Percentiles rank a stretch among this genome's conserved stretches.
Conservation (phyloP, 176 grass and related monocot genomes). For the Hyparrhenia diplandra region DNA sequence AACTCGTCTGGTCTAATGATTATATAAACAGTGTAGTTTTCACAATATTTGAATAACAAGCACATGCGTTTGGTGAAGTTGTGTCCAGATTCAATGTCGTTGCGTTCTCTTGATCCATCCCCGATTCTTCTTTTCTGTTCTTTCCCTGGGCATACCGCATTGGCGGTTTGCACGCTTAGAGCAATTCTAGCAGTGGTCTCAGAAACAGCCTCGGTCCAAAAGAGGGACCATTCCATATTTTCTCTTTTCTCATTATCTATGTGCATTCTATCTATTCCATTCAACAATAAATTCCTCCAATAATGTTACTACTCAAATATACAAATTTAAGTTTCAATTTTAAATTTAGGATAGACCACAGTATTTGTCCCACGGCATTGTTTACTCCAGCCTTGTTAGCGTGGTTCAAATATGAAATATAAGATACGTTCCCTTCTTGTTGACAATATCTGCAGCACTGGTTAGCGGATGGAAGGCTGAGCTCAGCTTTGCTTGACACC, state of each 20-base stretch:
- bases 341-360: not conserved
- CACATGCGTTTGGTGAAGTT: not conserved
- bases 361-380: too few species aligned
- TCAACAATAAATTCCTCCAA: not conserved
- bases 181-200: not conserved
- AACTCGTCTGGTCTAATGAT: slow-evolving; percentile 4
- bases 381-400: too few species aligned
- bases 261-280: not conserved
- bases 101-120: too few species aligned
- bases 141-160: not conserved
- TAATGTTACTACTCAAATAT: not conserved
- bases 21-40: not conserved
- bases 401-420: not conserved
- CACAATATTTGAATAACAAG: not conserved
- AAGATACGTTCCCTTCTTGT: not conserved
- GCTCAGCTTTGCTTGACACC: too few species aligned
- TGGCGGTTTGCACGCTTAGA: not conserved
- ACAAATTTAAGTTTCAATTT: not conserved
- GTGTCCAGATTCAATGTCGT: not conserved
- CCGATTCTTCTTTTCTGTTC: too few species aligned
- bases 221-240: not conserved
- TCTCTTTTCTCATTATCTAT: not conserved
- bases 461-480: too few species aligned
- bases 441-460: not conserved
- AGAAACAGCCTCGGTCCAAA: not conserved